phyloP scores from a whole-genome alignment of 306 rosid genomes.

The Casuarina equisetifolia region DNA sequence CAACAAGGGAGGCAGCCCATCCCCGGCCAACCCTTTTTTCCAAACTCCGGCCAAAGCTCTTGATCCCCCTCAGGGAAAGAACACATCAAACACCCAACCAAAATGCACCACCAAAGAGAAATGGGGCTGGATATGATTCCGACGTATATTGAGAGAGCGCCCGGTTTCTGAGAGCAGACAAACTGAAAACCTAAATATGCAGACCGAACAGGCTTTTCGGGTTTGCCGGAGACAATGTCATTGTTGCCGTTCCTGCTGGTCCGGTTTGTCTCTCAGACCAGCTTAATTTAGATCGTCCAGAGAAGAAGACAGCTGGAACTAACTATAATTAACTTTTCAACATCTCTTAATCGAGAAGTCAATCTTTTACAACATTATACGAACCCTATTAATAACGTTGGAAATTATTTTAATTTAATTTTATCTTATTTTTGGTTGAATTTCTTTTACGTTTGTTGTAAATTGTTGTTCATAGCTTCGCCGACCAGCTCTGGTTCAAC shows the following conservation, averaged over 20 bases:
- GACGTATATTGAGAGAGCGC: not conserved
- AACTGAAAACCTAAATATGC: not conserved
- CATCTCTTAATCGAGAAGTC: no score
- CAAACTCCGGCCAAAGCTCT: slow-evolving; percentile 8
- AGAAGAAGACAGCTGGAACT: no score
- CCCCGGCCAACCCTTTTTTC: slow-evolving; percentile 10
- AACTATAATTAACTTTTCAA: no score
- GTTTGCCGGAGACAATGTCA: not conserved
- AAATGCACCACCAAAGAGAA: not conserved
- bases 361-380: no score
- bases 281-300: not conserved
- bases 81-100: not conserved
- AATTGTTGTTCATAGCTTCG: no score
- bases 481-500: no score
- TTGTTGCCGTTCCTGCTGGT: not conserved
- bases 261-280: not conserved
- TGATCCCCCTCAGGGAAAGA: not conserved
- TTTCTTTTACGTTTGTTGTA: no score
- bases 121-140: not conserved
- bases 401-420: no score
- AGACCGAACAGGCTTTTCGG: not conserved
- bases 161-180: not conserved
- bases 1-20: slow-evolving; percentile 52
- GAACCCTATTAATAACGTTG: no score
- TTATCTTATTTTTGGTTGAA: no score